These are phyloP conservation scores for Crassisporium funariophilum DNA, from an alignment of 768 basidiomycete species.

Conservation along the genomic window DNA sequence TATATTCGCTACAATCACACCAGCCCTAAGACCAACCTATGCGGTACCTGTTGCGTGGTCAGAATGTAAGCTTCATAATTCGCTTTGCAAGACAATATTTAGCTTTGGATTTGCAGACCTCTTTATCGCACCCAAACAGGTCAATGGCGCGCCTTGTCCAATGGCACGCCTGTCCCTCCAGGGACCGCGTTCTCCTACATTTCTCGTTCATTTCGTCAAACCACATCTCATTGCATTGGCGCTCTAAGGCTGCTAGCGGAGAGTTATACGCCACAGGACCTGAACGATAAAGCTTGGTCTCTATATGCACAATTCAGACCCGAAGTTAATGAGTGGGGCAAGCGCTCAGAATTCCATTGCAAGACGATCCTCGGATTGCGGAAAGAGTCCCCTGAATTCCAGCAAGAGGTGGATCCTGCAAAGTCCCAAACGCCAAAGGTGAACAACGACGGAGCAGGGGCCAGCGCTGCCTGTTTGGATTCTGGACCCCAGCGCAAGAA, in stretches of 20 bases:
- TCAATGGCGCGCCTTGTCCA: constrained; percentile 84
- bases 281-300: constrained; percentile 69
- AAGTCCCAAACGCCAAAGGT: neutral
- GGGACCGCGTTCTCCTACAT: constrained; percentile 84
- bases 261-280: constrained; percentile 57
- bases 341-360: constrained; percentile 73
- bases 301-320: constrained; percentile 92
- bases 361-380: constrained; percentile 65
- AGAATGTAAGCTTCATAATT: constrained; percentile 24
- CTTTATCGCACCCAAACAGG: constrained; percentile 69
- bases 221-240: constrained; percentile 75
- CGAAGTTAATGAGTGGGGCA: constrained; percentile 80
- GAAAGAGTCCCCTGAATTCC: constrained; percentile 23
- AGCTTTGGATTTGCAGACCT: constrained; percentile 52
- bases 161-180: constrained; percentile 70
- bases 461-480: constrained; percentile 8
- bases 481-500: constrained; percentile 43
- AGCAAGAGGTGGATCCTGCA: neutral
- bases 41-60: neutral
- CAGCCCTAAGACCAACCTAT: too few species aligned
- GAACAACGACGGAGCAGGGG: neutral
- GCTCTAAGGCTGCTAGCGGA: constrained; percentile 69
- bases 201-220: constrained; percentile 76
- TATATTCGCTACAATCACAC: neutral
- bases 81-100: neutral